Evolutionary conservation across 495 filamentous ascomycete genomes (phyloP), one percentile per base, ranked within the genome.

Genomic region (Aspergillus coremiiformis): DNA sequence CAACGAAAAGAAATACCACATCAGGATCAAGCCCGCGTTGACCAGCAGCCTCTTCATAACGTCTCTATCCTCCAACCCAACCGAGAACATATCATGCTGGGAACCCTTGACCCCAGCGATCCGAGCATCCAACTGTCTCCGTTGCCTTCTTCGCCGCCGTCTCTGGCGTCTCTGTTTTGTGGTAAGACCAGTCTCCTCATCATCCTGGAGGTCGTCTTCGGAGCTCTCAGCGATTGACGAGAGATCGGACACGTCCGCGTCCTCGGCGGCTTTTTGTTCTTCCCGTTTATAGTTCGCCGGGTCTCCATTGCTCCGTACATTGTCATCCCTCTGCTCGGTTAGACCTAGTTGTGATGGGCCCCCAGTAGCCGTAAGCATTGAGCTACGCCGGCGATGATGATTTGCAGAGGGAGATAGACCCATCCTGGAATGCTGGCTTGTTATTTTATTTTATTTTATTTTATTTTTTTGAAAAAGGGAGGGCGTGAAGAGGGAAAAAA

Each of bases 1-100:
- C 32, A 97, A 79, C 15, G 90, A 96, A 68, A 97, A 96, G 24
- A 89, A 72, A 69, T 96, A 96, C 93, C 93, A 98, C 56, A 94
- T 72, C 23, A 79, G 78, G 51, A 98, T 96, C 56, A 98, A 69
- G 3, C 78, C 59, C 29, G 69, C 77, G 66, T 98, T 97, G 57
- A 87, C 74, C 23, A 84, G 60, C 48, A 87, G 66, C 53, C 71
- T 80, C 68, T 73, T 84, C 12, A 88, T 32, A 5, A 97, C 79
- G 60, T 74, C 85, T 61, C 79, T 74, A 68, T 93, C 86, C n/a
- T 69, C 72, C 35, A 69, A 47, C 23, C 62, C 62, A 39, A 68
- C 44, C 46, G 57, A 52, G 23, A 63, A 54, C 19, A 60, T 47
- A 27, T 68, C 71, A 26, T 77, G 76, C 54, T 67, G 74, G 33